Conservation (phyloP, 805 yeast species). For the Pichia nakasei region DNA sequence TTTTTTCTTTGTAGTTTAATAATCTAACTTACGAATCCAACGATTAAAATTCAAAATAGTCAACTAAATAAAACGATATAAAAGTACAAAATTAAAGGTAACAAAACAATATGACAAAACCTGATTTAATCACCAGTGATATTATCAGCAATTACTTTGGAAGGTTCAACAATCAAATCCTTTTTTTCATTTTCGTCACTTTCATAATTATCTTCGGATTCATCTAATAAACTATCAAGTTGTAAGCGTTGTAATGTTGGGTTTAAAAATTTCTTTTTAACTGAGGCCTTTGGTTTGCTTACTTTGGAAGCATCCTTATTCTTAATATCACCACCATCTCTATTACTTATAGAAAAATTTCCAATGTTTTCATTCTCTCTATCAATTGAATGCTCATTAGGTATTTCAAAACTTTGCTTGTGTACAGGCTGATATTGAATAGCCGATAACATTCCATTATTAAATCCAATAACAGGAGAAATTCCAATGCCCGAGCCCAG, state of each 20-base stretch:
- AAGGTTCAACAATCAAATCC: not conserved
- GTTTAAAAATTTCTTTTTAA: constrained; percentile 8
- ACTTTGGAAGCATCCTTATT: constrained; percentile 1
- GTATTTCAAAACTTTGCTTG: not conserved
- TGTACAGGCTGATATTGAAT: constrained; percentile 3
- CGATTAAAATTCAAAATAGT: not conserved
- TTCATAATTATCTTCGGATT: not conserved
- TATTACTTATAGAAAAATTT: not conserved
- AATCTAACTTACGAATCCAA: not conserved
- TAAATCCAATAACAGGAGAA: constrained; percentile 14
- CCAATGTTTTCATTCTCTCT: not conserved
- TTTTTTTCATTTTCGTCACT: not conserved
- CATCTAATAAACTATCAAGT: constrained; percentile 8
- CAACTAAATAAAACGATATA: not conserved
- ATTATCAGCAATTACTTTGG: not conserved
- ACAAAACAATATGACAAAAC: not conserved
- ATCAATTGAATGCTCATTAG: not conserved
- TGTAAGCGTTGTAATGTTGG: constrained; percentile 15
- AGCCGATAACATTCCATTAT: constrained; percentile 10
- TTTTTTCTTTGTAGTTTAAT: not conserved
- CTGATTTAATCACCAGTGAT: too few relatives aligned
- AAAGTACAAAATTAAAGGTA: too few relatives aligned
- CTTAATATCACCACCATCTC: not conserved
- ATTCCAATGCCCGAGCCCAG: constrained; percentile 2
- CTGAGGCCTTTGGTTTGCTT: constrained; percentile 1